Base-by-base conservation (phyloP, 2,329 filamentous ascomycete species). In the Tolypocladium ophioglossoides region DNA sequence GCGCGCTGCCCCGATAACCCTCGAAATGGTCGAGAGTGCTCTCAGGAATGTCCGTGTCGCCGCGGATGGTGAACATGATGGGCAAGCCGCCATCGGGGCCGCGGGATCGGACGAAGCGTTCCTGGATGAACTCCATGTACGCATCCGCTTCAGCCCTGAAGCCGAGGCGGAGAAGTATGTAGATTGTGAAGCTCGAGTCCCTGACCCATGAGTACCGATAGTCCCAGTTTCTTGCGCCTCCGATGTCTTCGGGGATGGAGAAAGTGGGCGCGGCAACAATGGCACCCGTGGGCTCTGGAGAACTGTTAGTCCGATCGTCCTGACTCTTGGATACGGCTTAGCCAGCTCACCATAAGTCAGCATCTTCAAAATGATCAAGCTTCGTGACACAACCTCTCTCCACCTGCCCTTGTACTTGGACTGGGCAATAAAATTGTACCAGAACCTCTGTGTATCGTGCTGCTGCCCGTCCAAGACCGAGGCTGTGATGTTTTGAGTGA, bases 1-100 rank as follows among this genome's bases (percentile, higher is more conserved):
- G 87, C 50, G 72, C 78, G 65, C 86, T 90, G 30, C 80, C 78
- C 52, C 82, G 76, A 65, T 91, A 90, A 2, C 87, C 87, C 47
- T 88, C 83, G 2, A 91, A 75, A 60, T 91, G 87, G 54, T 74
- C 68, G 7, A 90, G 75, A 58, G 87, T 85, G 38, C 76, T 63
- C 68, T 90, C 87, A 0, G 86, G 85, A 39, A 91, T 87, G 40
- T 89, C 83, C 1, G 85, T 89, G 47, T 83, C 83, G 49, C 87
- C 87, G 27, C 82, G 78, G 59, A 91, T 90, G 41, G 84, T 88
- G 64, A 91, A 90, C 87, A 91, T 91, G 64, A 91, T 88, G 14
- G 87, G 87, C 38, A 91, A 70, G 0, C 79, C 82, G 34, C 82
- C 80, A 51, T 84, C 79, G 1, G 77, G 65, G 9, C 73, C 73